phyloP scores from a whole-genome alignment of 2,329 filamentous ascomycete species.

The Talaromyces verruculosus region DNA sequence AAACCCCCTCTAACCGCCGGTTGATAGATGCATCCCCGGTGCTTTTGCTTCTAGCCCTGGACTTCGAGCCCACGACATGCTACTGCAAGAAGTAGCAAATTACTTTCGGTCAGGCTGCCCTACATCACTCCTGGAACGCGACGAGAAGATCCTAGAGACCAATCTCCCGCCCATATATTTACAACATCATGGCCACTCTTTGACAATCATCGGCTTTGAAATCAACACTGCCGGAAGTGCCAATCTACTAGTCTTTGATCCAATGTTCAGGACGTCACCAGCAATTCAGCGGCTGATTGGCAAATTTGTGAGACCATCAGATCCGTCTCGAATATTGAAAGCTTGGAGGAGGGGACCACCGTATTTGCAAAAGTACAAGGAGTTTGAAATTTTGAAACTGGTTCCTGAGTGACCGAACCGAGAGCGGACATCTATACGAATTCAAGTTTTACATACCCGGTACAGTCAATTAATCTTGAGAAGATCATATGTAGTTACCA shows the following conservation, averaged over 20 bases:
- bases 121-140: slow-evolving; percentile 42
- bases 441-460: neutral
- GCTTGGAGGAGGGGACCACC: slow-evolving; percentile 69
- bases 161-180: slow-evolving; percentile 81
- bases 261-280: slow-evolving; percentile 70
- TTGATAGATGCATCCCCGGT: slow-evolving; percentile 58
- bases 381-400: slow-evolving; percentile 77
- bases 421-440: neutral
- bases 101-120: slow-evolving; percentile 66
- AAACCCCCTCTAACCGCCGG: neutral
- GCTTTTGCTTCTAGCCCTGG: slow-evolving; percentile 54
- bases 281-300: slow-evolving; percentile 62
- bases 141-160: slow-evolving; percentile 68
- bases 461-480: neutral
- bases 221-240: slow-evolving; percentile 61
- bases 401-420: neutral
- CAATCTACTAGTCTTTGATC: slow-evolving; percentile 84
- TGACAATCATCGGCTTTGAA: slow-evolving; percentile 87
- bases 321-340: slow-evolving; percentile 60
- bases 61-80: slow-evolving; percentile 51
- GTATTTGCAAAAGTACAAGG: slow-evolving; percentile 68
- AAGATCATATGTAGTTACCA: neutral
- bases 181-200: slow-evolving; percentile 79
- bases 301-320: slow-evolving; percentile 40
- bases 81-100: slow-evolving; percentile 67